Evolutionary conservation across 2,329 filamentous ascomycete genomes (phyloP), one percentile per base, ranked within the genome.

Genomic region (Xylaria polymorpha): DNA sequence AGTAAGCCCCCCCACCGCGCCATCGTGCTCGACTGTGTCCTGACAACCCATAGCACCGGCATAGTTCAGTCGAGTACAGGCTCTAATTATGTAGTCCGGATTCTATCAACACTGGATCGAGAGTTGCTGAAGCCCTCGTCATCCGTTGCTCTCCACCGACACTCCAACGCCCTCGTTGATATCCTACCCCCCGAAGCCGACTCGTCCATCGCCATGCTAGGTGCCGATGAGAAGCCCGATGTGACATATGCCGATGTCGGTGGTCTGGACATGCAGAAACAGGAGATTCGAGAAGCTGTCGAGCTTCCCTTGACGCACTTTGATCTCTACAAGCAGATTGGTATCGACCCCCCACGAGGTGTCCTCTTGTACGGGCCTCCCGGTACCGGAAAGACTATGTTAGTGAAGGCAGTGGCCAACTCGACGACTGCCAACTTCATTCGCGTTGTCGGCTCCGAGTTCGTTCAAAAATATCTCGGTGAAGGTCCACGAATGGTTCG

Each of bases 201-300:
- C 84, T 98, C 94, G 44, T 98, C 94, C 46, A 99, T 99, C 80
- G 96, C 96, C 73, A 99, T 99, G 96, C 88, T 99, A 63, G 95
- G 95, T 70, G 88, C 91, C 66, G 93, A 97, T 78, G 96, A 99
- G 88, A 99, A 98, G 87, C 96, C 96, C 41, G 96, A 99, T 81
- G 93, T 99, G 69, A 97, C 94, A 51, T 99, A 99, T 78, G 95
- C 94, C 71, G 96, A 99, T 81, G 96, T 99, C 71, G 96, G 96
- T 85, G 96, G 96, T 58, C 84, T 98, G 74, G 96, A 99, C 78
- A 99, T 99, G 96, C 96, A 99, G 84, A 99, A 99, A 86, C 96
- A 99, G 84, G 96, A 99, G 83, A 99, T 99, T 73, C 89, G 96
- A 74, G 96, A 99, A 84, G 96, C 96, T 12, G 96, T 99, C 63